Base-by-base conservation (phyloP, 2,329 filamentous ascomycete species). In the Coniosporium tulheliwenetii region DNA sequence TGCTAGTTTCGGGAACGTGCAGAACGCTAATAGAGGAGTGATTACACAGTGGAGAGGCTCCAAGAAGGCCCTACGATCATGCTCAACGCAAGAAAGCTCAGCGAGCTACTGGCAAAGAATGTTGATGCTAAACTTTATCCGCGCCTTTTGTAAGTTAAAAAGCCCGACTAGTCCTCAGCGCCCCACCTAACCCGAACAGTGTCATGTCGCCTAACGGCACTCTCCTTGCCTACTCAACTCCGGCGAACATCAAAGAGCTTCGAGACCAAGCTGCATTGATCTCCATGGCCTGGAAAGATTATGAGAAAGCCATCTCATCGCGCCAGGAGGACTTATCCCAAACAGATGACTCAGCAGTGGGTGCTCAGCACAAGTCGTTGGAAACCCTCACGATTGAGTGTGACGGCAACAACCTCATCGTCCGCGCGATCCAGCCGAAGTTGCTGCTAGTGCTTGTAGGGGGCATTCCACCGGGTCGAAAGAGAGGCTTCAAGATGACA, bases 141-240 rank as follows among this genome's bases (percentile, higher is more conserved):
- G 30, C 57, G 58, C 35, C 63, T 62, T 55, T 64, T 60, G 54
- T 59, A 50, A 52, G 56, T 54, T 2, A 12, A 8, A 12, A 8
- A 12, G 5, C 36, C 9, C 14, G 36, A 34, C 9, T n/a, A 39
- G 32, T 31, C 30, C 19, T 31, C 32, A 33, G 19, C 31, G 29
- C 37, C 29, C 30, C 31, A 26, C 10, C 10, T 45, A 10, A 19
- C 29, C n/a, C 5, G 19, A 26, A 10, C 40, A 65, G 62, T 45
- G 52, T 69, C 41, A 70, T 69, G 62, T 69, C 66, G 29, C 64
- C 64, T 15, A 69, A 68, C 47, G 67, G 66, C 45, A 69, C 65
- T 2, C 51, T 70, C 14, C 55, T 70, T 39, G 65, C 67, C 36
- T 67, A 69, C 50, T 67, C 60, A 13, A 62, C 61, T 15, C 65